Percentiles rank a stretch among this genome's conserved stretches.
Evolutionary conservation across 345 rosid genomes (phyloP).

Genomic region (Kandelia obovata): DNA sequence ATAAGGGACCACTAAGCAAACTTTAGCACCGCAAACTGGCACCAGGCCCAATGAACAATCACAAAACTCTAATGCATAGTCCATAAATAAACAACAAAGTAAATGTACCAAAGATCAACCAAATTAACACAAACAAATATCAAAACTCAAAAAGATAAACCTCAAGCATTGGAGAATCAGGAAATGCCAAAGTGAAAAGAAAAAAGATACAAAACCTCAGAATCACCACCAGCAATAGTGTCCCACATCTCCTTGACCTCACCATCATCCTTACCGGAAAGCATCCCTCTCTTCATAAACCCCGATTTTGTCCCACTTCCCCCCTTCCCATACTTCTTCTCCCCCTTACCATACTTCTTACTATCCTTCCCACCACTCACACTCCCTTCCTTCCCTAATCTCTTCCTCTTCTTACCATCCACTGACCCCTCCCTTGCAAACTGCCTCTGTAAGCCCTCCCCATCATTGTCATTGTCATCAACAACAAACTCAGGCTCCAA

Average conservation of each 20-base stretch:
- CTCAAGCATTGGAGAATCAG: neutral
- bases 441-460: slow-evolving; percentile 34
- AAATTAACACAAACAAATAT: too few relatives aligned
- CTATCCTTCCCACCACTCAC: slow-evolving; percentile 50
- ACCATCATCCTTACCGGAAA: slow-evolving; percentile 46
- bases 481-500: slow-evolving; percentile 50
- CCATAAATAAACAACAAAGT: too few relatives aligned
- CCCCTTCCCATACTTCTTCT: slow-evolving; percentile 41
- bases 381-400: slow-evolving; percentile 36
- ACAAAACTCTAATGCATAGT: too few relatives aligned
- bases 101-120: too few relatives aligned
- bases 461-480: slow-evolving; percentile 40
- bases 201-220: slow-evolving; percentile 50
- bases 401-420: slow-evolving; percentile 59
- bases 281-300: slow-evolving; percentile 22
- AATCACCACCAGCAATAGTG: slow-evolving; percentile 75
- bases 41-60: neutral
- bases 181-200: neutral
- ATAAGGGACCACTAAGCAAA: neutral
- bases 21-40: neutral
- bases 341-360: slow-evolving; percentile 40
- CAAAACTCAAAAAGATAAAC: neutral
- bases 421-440: slow-evolving; percentile 13
- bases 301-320: slow-evolving; percentile 36
- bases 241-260: slow-evolving; percentile 96